These are phyloP conservation scores for Eucalyptus pauciflora DNA, from an alignment of 345 rosid species.

Conservation along the genomic window DNA sequence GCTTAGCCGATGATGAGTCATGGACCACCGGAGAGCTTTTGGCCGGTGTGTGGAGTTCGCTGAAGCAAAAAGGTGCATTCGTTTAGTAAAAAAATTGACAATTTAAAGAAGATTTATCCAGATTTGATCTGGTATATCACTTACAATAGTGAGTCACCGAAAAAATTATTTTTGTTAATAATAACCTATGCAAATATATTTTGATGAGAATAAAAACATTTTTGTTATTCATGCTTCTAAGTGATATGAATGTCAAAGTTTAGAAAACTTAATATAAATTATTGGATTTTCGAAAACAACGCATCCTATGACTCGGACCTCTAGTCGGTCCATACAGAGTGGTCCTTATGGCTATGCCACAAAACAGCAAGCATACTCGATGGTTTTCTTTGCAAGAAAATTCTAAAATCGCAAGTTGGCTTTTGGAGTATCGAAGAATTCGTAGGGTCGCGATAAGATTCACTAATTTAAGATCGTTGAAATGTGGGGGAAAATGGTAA, in stretches of 20 bases:
- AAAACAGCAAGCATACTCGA: not conserved
- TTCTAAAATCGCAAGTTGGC: not conserved
- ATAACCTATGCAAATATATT: not conserved
- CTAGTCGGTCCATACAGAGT: not conserved
- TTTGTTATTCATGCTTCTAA: not conserved
- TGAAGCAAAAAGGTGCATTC: not conserved
- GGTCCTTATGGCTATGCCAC: not conserved
- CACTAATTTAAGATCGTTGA: not conserved
- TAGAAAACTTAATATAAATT: not conserved
- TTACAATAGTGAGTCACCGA: not conserved
- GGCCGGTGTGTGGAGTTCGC: not conserved
- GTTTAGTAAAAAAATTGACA: not conserved
- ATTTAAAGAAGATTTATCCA: not conserved
- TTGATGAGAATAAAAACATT: not conserved
- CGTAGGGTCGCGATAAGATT: not conserved
- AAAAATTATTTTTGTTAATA: not conserved
- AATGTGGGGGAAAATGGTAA: not conserved
- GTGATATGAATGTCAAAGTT: not conserved
- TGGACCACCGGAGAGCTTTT: not conserved
- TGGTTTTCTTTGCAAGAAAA: not conserved
- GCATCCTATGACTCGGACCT: not conserved
- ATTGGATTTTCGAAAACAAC: not conserved
- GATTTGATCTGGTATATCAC: not conserved
- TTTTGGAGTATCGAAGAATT: not conserved
- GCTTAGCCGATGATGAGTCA: not conserved